Percentiles rank a stretch among this genome's conserved stretches.
Conservation (phyloP, 1,139 yeast species). For the Saccharomycopsis hybrid region DNA sequence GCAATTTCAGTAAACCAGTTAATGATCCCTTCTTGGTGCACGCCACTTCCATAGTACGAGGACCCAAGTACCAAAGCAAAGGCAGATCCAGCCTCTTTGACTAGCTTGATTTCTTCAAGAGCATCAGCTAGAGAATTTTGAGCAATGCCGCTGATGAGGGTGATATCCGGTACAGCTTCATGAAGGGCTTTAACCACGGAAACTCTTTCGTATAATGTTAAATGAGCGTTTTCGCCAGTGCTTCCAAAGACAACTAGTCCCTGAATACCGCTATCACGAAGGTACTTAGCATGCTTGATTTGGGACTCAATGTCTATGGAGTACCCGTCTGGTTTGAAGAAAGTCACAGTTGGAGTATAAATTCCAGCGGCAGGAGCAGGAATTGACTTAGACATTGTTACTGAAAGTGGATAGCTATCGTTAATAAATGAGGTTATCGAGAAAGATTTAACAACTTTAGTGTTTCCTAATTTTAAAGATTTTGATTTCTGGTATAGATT, state of each 20-base stretch:
- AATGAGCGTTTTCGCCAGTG: conserved; percentile 42
- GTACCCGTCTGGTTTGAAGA: conserved; percentile 31
- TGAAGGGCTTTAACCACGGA: conserved; percentile 32
- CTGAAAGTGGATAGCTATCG: too few species aligned
- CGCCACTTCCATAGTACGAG: conserved; percentile 39
- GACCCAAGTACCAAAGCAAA: conserved; percentile 41
- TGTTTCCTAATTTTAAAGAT: too few species aligned
- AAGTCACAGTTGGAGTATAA: conserved; percentile 37
- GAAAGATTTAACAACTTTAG: too few species aligned
- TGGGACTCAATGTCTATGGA: conserved; percentile 32
- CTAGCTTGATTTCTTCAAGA: conserved; percentile 32
- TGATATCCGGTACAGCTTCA: conserved; percentile 33
- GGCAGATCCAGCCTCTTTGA: conserved; percentile 38
- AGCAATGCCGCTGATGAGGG: conserved; percentile 39
- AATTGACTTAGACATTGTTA: not conserved
- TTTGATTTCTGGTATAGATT: too few species aligned
- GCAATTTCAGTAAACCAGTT: conserved; percentile 41
- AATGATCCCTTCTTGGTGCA: conserved; percentile 38
- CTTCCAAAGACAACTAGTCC: conserved; percentile 35
- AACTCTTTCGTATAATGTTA: conserved; percentile 37
- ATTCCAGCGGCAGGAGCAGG: conserved; percentile 23
- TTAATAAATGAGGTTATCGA: too few species aligned
- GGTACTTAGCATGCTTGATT: conserved; percentile 31
- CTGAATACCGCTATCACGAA: conserved; percentile 30
- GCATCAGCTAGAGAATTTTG: conserved; percentile 37